phyloP scores from a whole-genome alignment of 2,329 filamentous ascomycete species.

The Epichloe sp. region DNA sequence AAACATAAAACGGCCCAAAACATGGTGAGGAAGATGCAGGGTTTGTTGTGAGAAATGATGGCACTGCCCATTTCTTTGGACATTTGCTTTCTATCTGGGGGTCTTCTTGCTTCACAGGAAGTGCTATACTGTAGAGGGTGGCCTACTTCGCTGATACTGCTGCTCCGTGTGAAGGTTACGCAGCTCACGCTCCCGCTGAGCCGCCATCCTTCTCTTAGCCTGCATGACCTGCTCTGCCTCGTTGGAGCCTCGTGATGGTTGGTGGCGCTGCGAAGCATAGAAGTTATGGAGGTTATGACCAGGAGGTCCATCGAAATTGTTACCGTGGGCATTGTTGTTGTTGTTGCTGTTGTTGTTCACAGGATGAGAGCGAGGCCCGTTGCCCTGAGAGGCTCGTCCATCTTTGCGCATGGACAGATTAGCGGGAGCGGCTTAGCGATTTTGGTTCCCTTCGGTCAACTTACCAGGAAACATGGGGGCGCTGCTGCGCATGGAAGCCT shows the following conservation, averaged over 20 bases:
- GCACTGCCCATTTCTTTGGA: conserved; percentile 9
- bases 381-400: conserved; percentile 51
- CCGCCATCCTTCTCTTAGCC: conserved; percentile 97
- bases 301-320: conserved; percentile 56
- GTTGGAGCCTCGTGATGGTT: conserved; percentile 66
- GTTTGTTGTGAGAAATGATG: conserved; percentile 7
- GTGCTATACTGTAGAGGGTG: conserved; percentile 61
- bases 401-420: conserved; percentile 34
- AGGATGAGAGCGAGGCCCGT: conserved; percentile 65
- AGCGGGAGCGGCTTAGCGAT: conserved; percentile 10
- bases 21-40: conserved; percentile 5
- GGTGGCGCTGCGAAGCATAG: conserved; percentile 87
- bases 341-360: conserved; percentile 57
- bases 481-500: conserved; percentile 5
- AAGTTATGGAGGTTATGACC: conserved; percentile 79
- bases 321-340: conserved; percentile 52
- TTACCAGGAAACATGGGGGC: conserved; percentile 6
- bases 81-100: conserved; percentile 27
- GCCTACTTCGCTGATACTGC: conserved; percentile 99
- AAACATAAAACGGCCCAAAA: conserved; percentile 5
- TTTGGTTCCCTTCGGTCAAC: neutral
- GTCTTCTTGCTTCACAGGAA: conserved; percentile 22
- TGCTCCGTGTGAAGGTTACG: conserved; percentile 99
- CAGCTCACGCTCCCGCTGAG: conserved; percentile 96
- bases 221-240: conserved; percentile 98